Conservation (phyloP, 345 rosid species). For the Eucalyptus leucophloia region DNA sequence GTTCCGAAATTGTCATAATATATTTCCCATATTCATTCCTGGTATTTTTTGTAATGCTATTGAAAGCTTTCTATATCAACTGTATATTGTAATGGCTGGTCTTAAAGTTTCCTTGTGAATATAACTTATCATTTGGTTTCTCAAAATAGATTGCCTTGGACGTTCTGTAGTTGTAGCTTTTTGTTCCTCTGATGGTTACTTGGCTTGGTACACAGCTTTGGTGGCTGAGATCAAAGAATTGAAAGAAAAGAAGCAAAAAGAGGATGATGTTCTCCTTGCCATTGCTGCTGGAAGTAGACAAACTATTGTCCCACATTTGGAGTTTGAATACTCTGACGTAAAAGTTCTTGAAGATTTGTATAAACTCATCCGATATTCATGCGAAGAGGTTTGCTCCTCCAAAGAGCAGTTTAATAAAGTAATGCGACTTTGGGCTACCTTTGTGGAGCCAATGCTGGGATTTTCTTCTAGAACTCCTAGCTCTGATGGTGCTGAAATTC, state of each 20-base stretch:
- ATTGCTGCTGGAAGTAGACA: conserved; percentile 75
- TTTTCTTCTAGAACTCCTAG: conserved; percentile 33
- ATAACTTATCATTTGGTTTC: not conserved
- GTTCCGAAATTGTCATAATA: not conserved
- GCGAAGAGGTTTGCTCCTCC: conserved; percentile 89
- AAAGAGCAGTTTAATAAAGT: conserved; percentile 88
- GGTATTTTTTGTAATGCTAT: not conserved
- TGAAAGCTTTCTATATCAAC: not conserved
- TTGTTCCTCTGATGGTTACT: not conserved
- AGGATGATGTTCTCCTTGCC: conserved; percentile 61
- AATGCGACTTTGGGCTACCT: conserved; percentile 79
- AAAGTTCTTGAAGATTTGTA: conserved; percentile 74
- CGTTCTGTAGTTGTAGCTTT: not conserved
- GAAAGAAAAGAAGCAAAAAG: conserved; percentile 79
- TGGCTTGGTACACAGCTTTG: conserved; percentile 37
- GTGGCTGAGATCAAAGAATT: conserved; percentile 85
- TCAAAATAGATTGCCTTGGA: not conserved
- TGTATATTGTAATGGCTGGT: not conserved
- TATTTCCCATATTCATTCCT: not conserved
- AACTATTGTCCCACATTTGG: conserved; percentile 58
- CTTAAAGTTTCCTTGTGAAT: not conserved
- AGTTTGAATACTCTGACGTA: conserved; percentile 49
- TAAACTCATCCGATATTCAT: conserved; percentile 81
- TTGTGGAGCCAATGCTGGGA: conserved; percentile 79
- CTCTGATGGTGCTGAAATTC: conserved; percentile 30